Conservation (phyloP, 192 early-diverging fungal species). For the Backusella australiensis region DNA sequence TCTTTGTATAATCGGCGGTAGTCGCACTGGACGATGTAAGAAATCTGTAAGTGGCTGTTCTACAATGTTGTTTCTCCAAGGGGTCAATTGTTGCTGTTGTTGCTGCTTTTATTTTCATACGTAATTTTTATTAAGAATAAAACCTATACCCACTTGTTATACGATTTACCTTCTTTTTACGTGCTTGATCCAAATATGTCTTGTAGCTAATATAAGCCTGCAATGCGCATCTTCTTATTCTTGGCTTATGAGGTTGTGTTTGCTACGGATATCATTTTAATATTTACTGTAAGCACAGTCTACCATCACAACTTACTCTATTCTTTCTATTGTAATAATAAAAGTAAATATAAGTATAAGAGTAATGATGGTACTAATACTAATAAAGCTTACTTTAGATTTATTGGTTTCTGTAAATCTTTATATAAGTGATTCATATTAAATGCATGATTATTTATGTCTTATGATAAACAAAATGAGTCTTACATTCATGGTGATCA, state of each 20-base stretch:
- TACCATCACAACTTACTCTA: background rate
- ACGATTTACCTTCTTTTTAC: constrained; percentile 5
- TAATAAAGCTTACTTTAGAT: background rate
- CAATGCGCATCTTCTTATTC: constrained; percentile 15
- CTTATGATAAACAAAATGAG: background rate
- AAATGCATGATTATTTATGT: background rate
- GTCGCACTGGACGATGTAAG: background rate
- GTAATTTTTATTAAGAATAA: background rate
- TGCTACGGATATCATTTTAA: background rate
- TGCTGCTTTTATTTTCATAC: background rate
- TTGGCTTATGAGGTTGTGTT: constrained; percentile 19
- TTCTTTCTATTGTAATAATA: background rate
- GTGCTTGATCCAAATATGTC: constrained; percentile 21
- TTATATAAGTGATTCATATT: background rate
- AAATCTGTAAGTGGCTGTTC: constrained; percentile 11
- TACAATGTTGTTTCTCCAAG: background rate
- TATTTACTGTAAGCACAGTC: background rate
- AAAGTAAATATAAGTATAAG: background rate
- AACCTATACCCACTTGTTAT: background rate
- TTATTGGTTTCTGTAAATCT: background rate
- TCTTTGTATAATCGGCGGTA: background rate
- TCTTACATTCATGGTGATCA: background rate
- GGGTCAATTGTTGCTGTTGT: background rate
- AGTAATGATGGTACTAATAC: background rate
- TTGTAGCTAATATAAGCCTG: constrained; percentile 34